Evolutionary conservation across 768 basidiomycete species (phyloP), one percentile per base, ranked within the genome.

Genomic region (Panus rudis): DNA sequence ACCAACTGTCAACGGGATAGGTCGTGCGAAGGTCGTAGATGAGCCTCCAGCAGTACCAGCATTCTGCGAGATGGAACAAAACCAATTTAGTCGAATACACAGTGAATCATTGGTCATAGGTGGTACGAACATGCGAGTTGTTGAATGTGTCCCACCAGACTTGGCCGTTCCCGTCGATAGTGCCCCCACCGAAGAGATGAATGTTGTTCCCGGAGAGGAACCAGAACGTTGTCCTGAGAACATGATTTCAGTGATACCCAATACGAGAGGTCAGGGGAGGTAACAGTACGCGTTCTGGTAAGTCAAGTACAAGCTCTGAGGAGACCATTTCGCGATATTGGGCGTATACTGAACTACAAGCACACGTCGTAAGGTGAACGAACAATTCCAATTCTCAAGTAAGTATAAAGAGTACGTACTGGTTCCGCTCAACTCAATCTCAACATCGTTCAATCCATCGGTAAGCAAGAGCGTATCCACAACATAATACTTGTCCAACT

Each of bases 81-180:
- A n/a, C n/a, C n/a, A n/a, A n/a, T n/a, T n/a, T n/a, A n/a, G n/a
- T 6, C 14, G 22, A 13, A 23, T 12, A 13, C 17, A 12, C 12
- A 28, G 27, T 6, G 22, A 23, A 24, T 13, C 22, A 23, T 26
- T 4, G 43, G 24, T 30, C 20, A 33, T 12, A 17, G 25, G 25
- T 23, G 11, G 19, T 6, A 40, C 52, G 33, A 37, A 56, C 53
- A 28, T 50, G 37, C 2, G 48, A 58, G 40, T 51, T 58, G 42
- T 56, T 54, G 26, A 57, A 52, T 31, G 55, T 50, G 42, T 63
- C 61, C 55, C 57, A 63, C 63, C 70, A 70, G 21, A 66, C 62
- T 49, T 73, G 72, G 4, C 71, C 71, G 38, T 71, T 71, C 34
- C 62, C 69, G 56, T 73, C 69, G 38, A 75, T 60, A 13, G 66